Evolutionary conservation across 805 yeast species (phyloP), one percentile per base, ranked within the genome.

Genomic region (Brettanomyces nanus): DNA sequence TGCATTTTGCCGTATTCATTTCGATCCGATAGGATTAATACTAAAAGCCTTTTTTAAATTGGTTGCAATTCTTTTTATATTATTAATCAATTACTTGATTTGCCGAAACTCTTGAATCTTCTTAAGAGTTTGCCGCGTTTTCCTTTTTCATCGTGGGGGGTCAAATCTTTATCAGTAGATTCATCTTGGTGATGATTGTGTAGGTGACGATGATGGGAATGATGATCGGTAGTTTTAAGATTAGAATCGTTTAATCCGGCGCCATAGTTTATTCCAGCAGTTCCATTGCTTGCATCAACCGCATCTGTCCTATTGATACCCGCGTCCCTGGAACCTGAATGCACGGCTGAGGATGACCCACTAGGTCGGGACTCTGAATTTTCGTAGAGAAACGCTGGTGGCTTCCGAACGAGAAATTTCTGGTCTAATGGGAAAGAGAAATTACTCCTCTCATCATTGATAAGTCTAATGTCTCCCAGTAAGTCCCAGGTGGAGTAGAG

Each of bases 401-500:
- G 53, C 21, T 32, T 13, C 19, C 45, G 42, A 25, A 33, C 34
- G 5, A 34, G 33, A 13, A 35, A 31, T 21, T 53, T 53, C 20
- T 42, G 30, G 35, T 49, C 53, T 32, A 53, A 32, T 6, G 54
- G 55, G 31, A 58, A 56, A 10, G 47, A 43, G 34, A 54, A 46
- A 14, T 47, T 46, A 29, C 23, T 53, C 39, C 37, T 18, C 5
- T 45, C 48, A 31, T 55, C 58, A 33, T 56, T 47, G 26, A 58
- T 56, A 26, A 54, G 37, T 11, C 53, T 43, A 5, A 58, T 45
- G 37, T 58, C 63, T 6, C 62, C 62, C 13, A 58, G 46, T 35
- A 58, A 46, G 37, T 58, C 63, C 49, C 56, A 48, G 1, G 59
- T 48, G 7, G 76, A 75, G 43, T 85, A 61, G 2, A 85, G 59